Base-by-base conservation (phyloP, 2,329 filamentous ascomycete species). In the Fusarium siculi region DNA sequence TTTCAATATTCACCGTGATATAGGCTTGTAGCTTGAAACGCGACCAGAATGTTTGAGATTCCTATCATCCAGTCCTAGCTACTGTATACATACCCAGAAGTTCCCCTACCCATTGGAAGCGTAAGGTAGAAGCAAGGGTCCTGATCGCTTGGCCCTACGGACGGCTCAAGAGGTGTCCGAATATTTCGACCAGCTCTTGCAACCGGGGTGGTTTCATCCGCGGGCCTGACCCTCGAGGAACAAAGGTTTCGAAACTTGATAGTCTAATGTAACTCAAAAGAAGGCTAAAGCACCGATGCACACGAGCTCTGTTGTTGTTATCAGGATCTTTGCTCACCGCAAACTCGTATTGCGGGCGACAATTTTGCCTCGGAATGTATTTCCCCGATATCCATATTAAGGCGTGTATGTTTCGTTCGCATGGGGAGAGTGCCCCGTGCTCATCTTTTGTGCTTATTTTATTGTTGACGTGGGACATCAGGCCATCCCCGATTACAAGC, bases 391-490 rank as follows among this genome's bases (percentile, higher is more conserved):
- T 54, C 23, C 34, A 73, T 72, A 66, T 72, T 62, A 65, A 72
- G 67, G 71, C 71, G 43, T 68, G 62, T 46, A 64, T 74, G 70
- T 73, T 74, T 73, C 58, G 66, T 74, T 73, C 72, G 59, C 40
- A 71, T 67, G 53, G 70, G 69, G 66, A 47, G 34, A 64, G 53
- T 74, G 71, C 67, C 47, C 71, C 59, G 71, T 72, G 71, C 71
- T 74, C 55, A 71, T 74, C 30, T 54, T 47, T 54, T 52, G 62
- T 70, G 40, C 71, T 58, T 57, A 34, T 57, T 46, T 25, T 49
- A 28, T 57, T 72, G 47, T 74, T 46, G 60, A 63, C 58, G 39
- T 70, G 68, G 72, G 58, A 71, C 50, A 65, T 74, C 68, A 74
- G 68, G 32, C 72, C 72, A 74, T 67, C 39, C 30, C 25, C 47